A percentile compares a stretch with the other conserved stretches of the same genome.
Conservation (phyloP, 257 asterid genomes). For the Jaltomata sinuosa region DNA sequence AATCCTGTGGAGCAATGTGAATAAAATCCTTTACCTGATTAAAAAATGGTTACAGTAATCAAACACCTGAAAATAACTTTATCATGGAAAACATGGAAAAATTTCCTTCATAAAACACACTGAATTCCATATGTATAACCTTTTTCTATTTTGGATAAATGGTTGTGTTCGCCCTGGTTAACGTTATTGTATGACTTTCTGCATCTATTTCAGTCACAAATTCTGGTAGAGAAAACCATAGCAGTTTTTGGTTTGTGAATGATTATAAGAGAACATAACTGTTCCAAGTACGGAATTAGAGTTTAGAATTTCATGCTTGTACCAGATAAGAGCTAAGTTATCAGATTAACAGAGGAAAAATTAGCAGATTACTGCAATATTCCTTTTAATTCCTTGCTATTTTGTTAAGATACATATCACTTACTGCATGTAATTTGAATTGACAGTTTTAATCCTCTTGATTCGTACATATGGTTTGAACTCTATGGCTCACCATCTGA, state of each 20-base stretch:
- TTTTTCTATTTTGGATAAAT: background rate
- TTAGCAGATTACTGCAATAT: background rate
- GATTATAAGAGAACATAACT: background rate
- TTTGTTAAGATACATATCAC: background rate
- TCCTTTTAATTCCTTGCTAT: background rate
- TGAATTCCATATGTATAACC: background rate
- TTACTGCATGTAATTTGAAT: slow-evolving; percentile 7
- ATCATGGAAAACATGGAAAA: background rate
- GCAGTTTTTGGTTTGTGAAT: background rate
- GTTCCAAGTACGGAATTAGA: background rate
- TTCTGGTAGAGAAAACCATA: background rate
- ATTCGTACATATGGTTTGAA: slow-evolving; percentile 91
- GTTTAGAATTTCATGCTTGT: background rate
- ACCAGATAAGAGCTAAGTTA: background rate
- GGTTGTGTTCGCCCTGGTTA: background rate
- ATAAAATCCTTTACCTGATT: background rate
- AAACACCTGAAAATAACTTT: background rate
- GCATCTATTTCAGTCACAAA: background rate
- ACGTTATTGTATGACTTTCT: background rate
- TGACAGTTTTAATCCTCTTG: slow-evolving; percentile 87
- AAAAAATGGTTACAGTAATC: background rate
- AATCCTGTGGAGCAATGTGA: background rate
- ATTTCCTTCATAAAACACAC: background rate
- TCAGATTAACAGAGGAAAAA: background rate
- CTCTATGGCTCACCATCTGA: slow-evolving; percentile 86